Percentiles rank a stretch among this genome's conserved stretches.
Conservation (phyloP, 257 asterid species). For the Cruciata laevipes region DNA sequence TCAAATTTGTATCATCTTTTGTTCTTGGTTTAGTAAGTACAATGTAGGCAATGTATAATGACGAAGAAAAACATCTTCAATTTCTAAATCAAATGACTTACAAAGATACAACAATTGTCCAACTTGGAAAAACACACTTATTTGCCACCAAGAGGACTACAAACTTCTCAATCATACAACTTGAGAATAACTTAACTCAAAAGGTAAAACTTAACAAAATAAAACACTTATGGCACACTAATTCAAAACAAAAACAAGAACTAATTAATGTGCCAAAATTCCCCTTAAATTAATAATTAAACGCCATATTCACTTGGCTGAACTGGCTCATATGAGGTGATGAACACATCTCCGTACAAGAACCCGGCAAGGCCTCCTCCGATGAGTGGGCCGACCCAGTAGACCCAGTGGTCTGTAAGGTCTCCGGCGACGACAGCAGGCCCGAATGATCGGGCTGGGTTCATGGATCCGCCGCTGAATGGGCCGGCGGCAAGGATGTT, state of each 20-base stretch:
- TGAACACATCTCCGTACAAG: slow-evolving; percentile 48
- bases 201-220: background rate
- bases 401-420: slow-evolving; percentile 48
- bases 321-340: slow-evolving; percentile 31
- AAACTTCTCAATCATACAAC: background rate
- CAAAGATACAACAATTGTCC: background rate
- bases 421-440: slow-evolving; percentile 59
- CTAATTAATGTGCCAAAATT: background rate
- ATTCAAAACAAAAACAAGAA: background rate
- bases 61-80: background rate
- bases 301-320: slow-evolving; percentile 37
- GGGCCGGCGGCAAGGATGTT: slow-evolving; percentile 75
- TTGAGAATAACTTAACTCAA: slow-evolving; percentile 6
- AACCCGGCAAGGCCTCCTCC: slow-evolving; percentile 81
- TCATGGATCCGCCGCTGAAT: slow-evolving; percentile 76
- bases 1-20: too few species aligned
- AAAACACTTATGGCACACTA: background rate
- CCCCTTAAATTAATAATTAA: background rate
- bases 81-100: slow-evolving; percentile 4
- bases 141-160: slow-evolving; percentile 14
- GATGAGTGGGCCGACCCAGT: slow-evolving; percentile 74
- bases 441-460: slow-evolving; percentile 79
- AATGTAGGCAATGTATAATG: background rate
- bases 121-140: background rate
- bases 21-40: background rate